Percentiles rank a stretch among this genome's conserved stretches.
Evolutionary conservation across 2,329 filamentous ascomycete species (phyloP).

Genomic region (Penicillium sp.): DNA sequence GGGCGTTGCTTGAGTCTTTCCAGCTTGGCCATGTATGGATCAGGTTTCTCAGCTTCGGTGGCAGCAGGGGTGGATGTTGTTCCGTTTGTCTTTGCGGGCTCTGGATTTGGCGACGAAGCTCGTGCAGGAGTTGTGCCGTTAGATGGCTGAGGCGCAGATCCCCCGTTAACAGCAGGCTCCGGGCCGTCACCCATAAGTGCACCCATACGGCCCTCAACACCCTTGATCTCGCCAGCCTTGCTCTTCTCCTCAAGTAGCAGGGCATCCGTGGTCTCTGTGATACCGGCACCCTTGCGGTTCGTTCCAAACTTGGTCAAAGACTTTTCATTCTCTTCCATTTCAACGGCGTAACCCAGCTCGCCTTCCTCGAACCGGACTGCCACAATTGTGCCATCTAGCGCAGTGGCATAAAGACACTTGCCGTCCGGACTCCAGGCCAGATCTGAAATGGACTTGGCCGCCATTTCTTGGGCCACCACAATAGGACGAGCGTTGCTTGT

Average conservation of each 20-base stretch:
- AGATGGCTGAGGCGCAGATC: constrained; percentile 35
- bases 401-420: constrained; percentile 79
- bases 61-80: constrained; percentile 29
- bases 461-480: constrained; percentile 84
- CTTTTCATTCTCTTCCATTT: constrained; percentile 85
- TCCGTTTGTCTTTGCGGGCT: constrained; percentile 40
- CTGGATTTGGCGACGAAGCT: constrained; percentile 32
- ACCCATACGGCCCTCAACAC: constrained; percentile 93
- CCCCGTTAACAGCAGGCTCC: constrained; percentile 54
- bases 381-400: constrained; percentile 85
- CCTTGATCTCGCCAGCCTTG: constrained; percentile 85
- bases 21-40: constrained; percentile 60
- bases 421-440: constrained; percentile 93
- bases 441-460: constrained; percentile 90
- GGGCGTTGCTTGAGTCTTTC: constrained; percentile 84
- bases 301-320: constrained; percentile 90
- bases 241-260: constrained; percentile 85
- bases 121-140: constrained; percentile 47
- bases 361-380: constrained; percentile 78
- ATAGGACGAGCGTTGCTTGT: constrained; percentile 91
- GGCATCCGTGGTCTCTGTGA: constrained; percentile 89
- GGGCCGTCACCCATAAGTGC: constrained; percentile 90
- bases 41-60: constrained; percentile 43
- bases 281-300: constrained; percentile 82
- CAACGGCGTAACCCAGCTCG: constrained; percentile 86